Base-by-base conservation (phyloP, 2,329 filamentous ascomycete species). In the Zalaria sp. region DNA sequence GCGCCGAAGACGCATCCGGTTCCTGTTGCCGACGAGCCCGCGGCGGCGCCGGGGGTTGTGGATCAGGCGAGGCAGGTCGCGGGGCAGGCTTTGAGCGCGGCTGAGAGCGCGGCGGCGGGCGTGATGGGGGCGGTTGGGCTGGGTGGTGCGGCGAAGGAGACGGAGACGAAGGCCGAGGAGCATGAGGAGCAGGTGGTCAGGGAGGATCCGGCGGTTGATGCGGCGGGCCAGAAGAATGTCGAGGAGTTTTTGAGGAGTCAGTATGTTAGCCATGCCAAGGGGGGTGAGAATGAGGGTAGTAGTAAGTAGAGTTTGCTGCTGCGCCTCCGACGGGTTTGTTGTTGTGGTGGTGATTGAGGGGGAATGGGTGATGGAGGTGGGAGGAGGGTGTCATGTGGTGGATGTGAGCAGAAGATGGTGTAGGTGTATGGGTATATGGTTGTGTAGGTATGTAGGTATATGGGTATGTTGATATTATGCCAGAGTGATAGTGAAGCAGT, bases 1-100 rank as follows among this genome's bases (percentile, higher is more conserved):
- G 66, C 66, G 38, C 62, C 65, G 5, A 71, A 71, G 50, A 65
- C 68, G 38, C 60, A 63, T 29, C 56, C 62, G 1, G 50, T 64
- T 3, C 52, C 54, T 2, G 38, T 40, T 2, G 39, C 49, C 5
- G 53, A 54, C 6, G 53, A 58, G 39, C 54, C 63, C 32, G 49
- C 51, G 2, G 44, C 53, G 5, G 54, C 55, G n/a, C 55, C 58
- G 25, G 53, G 58, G 2, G 58, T 62, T 37, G 43, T 68, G 11
- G 64, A 63, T 26, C 63, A 67, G 47, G 67, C 66, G 18, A 64
- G 68, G 51, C 46, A 54, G 3, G 55, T 54, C 2, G 65, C 60
- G 1, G 52, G 48, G 4, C 40, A 47, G 28, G 57, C 53, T 4
- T 39, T 49, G n/a, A 41, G 49, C 35, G 49, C 47, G n/a, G 56